phyloP scores from a whole-genome alignment of 2,329 filamentous ascomycete species.

The Aspergillus udagawae region DNA sequence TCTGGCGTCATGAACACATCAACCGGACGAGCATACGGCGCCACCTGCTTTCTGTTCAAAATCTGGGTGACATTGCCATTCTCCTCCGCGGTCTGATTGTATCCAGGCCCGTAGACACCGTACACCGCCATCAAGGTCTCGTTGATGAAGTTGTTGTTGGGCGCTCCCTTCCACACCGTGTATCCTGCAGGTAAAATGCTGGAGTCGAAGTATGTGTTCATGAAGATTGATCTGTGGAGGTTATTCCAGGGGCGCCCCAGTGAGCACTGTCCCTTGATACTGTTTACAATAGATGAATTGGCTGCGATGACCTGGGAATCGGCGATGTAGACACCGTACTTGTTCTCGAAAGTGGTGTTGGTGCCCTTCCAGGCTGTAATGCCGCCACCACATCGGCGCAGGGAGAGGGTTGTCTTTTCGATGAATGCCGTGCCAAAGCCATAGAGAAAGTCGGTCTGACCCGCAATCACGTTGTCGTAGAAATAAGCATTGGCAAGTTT shows the following conservation, averaged over 20 bases:
- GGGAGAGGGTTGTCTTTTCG: constrained; percentile 49
- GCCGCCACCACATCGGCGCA: constrained; percentile 61
- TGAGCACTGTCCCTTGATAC: constrained; percentile 48
- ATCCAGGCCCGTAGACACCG: neutral
- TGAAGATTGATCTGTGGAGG: constrained; percentile 55
- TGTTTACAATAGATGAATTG: constrained; percentile 44
- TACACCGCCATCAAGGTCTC: neutral
- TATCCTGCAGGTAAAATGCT: constrained; percentile 54
- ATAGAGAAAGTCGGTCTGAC: constrained; percentile 66
- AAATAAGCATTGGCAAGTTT: constrained; percentile 66
- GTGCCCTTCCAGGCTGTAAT: constrained; percentile 67
- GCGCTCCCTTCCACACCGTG: constrained; percentile 44
- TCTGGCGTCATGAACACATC: neutral
- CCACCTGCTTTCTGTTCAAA: neutral
- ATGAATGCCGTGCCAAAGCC: constrained; percentile 65
- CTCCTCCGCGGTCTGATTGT: neutral
- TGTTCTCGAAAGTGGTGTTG: constrained; percentile 63
- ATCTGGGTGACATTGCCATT: neutral
- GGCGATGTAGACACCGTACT: constrained; percentile 64
- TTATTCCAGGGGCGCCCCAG: constrained; percentile 61
- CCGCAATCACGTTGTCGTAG: constrained; percentile 56
- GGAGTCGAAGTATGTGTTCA: constrained; percentile 52
- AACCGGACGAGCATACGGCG: neutral
- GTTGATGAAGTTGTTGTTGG: neutral
- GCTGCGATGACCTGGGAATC: constrained; percentile 52